Conservation (phyloP, 768 basidiomycete genomes). For the Auriscalpium microsporum region DNA sequence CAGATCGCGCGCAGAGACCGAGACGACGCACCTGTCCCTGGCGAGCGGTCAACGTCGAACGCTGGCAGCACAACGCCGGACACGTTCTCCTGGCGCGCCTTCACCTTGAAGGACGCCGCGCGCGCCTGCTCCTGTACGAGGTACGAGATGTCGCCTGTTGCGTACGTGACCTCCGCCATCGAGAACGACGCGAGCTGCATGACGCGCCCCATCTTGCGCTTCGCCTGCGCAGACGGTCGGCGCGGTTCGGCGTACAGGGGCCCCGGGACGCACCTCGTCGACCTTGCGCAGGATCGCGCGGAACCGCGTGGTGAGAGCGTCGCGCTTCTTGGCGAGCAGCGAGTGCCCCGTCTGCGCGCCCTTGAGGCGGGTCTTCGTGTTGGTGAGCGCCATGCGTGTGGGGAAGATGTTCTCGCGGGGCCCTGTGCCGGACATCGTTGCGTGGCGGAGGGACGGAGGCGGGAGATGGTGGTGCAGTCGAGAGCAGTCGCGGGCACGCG, state of each 20-base stretch:
- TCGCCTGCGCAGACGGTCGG: conserved; percentile 53
- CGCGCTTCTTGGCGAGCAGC: conserved; percentile 93
- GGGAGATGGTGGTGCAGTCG: too few species aligned
- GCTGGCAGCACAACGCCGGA: conserved; percentile 93
- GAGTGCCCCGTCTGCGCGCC: conserved; percentile 94
- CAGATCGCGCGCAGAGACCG: conserved; percentile 7
- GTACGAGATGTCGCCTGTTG: conserved; percentile 95
- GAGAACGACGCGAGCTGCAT: conserved; percentile 99
- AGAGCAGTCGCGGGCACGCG: too few species aligned
- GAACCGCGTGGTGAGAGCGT: conserved; percentile 93
- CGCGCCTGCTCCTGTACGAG: conserved; percentile 96
- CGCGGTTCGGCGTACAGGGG: conserved; percentile 12
- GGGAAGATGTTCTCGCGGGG: conserved; percentile 92
- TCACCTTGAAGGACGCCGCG: conserved; percentile 84
- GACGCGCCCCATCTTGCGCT: conserved; percentile 97
- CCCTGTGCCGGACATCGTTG: conserved; percentile 78
- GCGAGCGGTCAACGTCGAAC: conserved; percentile 84
- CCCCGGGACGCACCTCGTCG: conserved; percentile 66
- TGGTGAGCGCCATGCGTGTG: conserved; percentile 94
- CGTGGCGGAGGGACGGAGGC: not conserved
- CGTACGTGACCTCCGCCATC: conserved; percentile 96
- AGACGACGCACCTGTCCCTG: conserved; percentile 60
- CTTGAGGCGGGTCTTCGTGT: conserved; percentile 84
- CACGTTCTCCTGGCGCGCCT: conserved; percentile 95
- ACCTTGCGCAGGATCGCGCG: conserved; percentile 91